Evolutionary conservation across 305 asterid genomes (phyloP), one percentile per base, ranked within the genome.

Genomic region (Fraxinus ornus): DNA sequence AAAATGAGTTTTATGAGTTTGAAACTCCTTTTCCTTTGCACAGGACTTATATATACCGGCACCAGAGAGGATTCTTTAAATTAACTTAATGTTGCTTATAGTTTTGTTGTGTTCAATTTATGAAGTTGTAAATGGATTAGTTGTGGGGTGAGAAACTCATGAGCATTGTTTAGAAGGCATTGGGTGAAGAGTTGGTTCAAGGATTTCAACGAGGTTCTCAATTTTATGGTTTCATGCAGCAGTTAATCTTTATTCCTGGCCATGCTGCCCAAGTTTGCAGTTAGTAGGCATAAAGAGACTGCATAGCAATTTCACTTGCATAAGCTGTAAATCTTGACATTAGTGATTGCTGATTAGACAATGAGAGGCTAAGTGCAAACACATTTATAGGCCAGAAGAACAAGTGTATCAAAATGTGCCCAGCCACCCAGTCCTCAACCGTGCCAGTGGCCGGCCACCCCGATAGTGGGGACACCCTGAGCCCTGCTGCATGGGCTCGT

Each of bases 71-170:
- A 57, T 0, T 57, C 9, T 80, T 60, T 75, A 26, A 76, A 84
- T 70, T 19, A 32, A 28, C 24, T 1, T 66, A 52, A 49, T 70
- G 75, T 15, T 4, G 28, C 22, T 21, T 79, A 24, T 37, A 55
- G 79, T 33, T 89, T 36, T 64, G 10, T 57, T 28, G 35, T 22
- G 36, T 57, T 19, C 30, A 22, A 13, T 73, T 39, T 84, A 32
- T 77, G 39, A n/a, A 60, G 33, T 81, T 74, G 22, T 37, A 52
- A 5, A 78, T 15, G 24, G 44, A 68, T 79, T 89, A 81, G 92
- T 81, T 91, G 75, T 79, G 49, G 87, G 86, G 87, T 85, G 87
- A 78, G 84, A 52, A 79, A 55, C 68, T 78, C 91, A 85, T 89
- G 93, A 85, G 60, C 81, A 32, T 24, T 60, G 21, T 72, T 30